Percentiles rank a stretch among this genome's conserved stretches.
These are phyloP conservation scores for Komagataella mondaviorum DNA, from an alignment of 805 yeast genomes.

Conservation along the genomic window DNA sequence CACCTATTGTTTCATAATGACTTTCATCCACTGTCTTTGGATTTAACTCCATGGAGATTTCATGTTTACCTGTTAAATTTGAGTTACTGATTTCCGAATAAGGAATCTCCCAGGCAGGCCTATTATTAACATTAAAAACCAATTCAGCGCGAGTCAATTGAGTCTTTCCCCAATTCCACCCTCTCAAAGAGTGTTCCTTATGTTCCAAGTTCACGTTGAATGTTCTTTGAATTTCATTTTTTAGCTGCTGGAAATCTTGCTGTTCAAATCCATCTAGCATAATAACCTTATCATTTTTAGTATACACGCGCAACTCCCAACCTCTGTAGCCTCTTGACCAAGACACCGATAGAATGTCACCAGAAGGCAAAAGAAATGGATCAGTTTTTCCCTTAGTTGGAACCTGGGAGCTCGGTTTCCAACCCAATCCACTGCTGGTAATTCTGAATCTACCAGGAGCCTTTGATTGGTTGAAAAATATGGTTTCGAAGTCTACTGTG, in stretches of 20 bases:
- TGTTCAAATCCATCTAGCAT: conserved; percentile 85
- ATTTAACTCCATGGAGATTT: conserved; percentile 82
- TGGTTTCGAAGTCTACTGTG: conserved; percentile 71
- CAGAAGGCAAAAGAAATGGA: conserved; percentile 83
- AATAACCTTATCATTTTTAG: conserved; percentile 77
- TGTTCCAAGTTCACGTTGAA: conserved; percentile 65
- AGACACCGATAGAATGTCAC: conserved; percentile 62
- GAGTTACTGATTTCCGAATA: conserved; percentile 70
- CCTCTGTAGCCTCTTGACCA: conserved; percentile 96
- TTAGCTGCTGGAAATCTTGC: conserved; percentile 69
- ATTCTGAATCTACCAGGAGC: conserved; percentile 82
- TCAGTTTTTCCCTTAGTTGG: conserved; percentile 28
- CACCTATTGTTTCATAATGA: conserved; percentile 59
- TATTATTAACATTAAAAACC: conserved; percentile 71
- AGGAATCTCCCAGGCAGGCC: conserved; percentile 88
- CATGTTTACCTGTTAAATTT: conserved; percentile 83
- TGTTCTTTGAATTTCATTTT: conserved; percentile 70
- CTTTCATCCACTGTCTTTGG: conserved; percentile 16
- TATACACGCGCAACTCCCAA: conserved; percentile 77
- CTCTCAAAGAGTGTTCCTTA: conserved; percentile 85
- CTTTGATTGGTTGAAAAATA: conserved; percentile 79
- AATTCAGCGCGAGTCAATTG: conserved; percentile 89
- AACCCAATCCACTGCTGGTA: conserved; percentile 94
- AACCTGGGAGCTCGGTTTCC: conserved; percentile 56
- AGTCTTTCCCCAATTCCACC: conserved; percentile 98